Conservation (phyloP, 495 filamentous ascomycete species). For the Trypethelium eluteriae region DNA sequence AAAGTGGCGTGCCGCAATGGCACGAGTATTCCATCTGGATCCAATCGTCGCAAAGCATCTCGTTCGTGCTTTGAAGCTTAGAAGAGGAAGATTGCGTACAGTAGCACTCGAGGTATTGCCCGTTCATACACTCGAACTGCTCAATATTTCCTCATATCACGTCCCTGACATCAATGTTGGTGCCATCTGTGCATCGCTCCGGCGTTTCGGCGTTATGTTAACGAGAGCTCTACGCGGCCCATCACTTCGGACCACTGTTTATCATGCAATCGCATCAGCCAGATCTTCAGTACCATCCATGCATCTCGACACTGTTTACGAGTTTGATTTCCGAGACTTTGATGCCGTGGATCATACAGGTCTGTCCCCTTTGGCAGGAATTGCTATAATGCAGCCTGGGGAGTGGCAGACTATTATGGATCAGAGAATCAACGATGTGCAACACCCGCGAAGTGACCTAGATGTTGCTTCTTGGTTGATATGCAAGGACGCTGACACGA, state of each 20-base stretch:
- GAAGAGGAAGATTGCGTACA: background rate
- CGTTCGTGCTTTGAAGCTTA: background rate
- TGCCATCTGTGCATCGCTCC: background rate
- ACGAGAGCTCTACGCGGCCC: background rate
- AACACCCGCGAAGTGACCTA: background rate
- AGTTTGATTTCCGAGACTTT: background rate
- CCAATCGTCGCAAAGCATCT: background rate
- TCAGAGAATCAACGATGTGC: background rate
- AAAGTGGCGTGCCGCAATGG: background rate
- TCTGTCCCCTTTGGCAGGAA: conserved; percentile 1
- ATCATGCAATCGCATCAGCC: background rate
- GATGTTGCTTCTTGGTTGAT: conserved; percentile 4
- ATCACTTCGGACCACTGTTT: background rate
- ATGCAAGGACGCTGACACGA: background rate
- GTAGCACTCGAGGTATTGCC: background rate
- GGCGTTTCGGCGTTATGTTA: background rate
- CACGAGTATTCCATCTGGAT: background rate
- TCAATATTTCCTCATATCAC: background rate
- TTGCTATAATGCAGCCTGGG: background rate
- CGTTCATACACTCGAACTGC: background rate
- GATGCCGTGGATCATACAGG: background rate
- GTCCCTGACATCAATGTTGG: background rate
- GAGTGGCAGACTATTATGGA: background rate
- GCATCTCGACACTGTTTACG: conserved; percentile 1
- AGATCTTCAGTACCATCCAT: background rate